These are phyloP conservation scores for Pachyrhizus erosus DNA, from an alignment of 306 rosid species.

Conservation along the genomic window DNA sequence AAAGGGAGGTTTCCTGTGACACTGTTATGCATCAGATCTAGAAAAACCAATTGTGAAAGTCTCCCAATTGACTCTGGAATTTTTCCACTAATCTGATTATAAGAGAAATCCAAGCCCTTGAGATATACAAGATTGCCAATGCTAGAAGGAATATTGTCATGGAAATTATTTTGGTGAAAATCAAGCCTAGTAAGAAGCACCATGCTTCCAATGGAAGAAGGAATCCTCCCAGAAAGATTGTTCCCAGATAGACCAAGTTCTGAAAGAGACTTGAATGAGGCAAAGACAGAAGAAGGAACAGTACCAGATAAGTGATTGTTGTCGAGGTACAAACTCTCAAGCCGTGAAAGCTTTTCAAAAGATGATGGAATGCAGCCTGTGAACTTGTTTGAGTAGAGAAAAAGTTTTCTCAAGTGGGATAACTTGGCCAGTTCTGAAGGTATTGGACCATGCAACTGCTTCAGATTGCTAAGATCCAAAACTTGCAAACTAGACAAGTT, in stretches of 20 bases:
- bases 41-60: conserved; percentile 50
- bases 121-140: conserved; percentile 58
- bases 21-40: conserved; percentile 60
- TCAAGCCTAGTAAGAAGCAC: conserved; percentile 50
- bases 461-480: conserved; percentile 62
- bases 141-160: conserved; percentile 50
- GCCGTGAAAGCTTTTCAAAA: conserved; percentile 41
- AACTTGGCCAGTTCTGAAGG: conserved; percentile 58
- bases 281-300: conserved; percentile 48
- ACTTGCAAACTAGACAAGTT: conserved; percentile 58
- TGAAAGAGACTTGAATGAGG: conserved; percentile 48
- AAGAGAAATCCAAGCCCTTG: conserved; percentile 59
- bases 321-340: conserved; percentile 56
- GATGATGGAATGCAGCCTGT: conserved; percentile 48
- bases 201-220: conserved; percentile 54
- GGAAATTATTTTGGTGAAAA: conserved; percentile 57
- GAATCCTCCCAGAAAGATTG: conserved; percentile 53
- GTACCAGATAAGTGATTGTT: conserved; percentile 53
- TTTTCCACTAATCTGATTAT: conserved; percentile 41
- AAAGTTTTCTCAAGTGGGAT: conserved; percentile 47
- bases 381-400: conserved; percentile 60
- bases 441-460: conserved; percentile 59
- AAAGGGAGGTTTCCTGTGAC: conserved; percentile 59
- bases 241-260: conserved; percentile 63
- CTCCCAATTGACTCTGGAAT: conserved; percentile 61